Base-by-base conservation (phyloP, 306 rosid species). In the Biancaea sappan region DNA sequence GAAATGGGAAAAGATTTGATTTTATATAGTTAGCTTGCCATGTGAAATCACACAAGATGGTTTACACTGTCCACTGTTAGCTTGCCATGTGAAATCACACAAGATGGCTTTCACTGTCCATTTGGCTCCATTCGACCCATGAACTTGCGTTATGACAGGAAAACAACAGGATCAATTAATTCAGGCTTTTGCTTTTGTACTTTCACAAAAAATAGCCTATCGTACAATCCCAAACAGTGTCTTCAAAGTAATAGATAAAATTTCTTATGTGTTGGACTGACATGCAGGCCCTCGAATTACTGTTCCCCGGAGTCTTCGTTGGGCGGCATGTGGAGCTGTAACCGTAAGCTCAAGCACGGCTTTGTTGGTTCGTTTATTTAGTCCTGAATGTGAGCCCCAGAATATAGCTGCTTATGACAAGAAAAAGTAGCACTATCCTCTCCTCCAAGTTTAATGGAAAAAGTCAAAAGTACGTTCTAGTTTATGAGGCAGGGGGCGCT, bases 371-470 rank as follows among this genome's bases (percentile, higher is more conserved):
- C 87, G 91, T 7, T 82, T 90, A 66, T 82, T 94, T 73, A 90
- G 99, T 69, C 96, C 99, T 8, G 96, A 94, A 82, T 94, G 99
- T 52, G 99, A 94, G 75, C 97, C 99, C 46, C 99, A 94, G 68
- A 94, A 94, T 58, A 92, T 92, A 70, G 97, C 93, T 80, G 94
- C 93, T 75, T 94, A 87, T 79, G 99, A 94, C 88, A 86, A 77
- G 54, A 75, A 77, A 79, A 90, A 86, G 66, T 78, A 81, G 84
- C 72, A 53, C 40, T 57, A 4, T n/a, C 37, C 67, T 63, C 18
- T 31, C 6, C 2, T 16, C 67, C 34, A 32, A 18, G 35, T 13
- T 8, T 19, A 52, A 77, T 41, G 31, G 44, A 21, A 63, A 19
- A 7, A 37, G 43, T 37, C 12, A 7, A 37, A 71, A 32, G 32